These are phyloP conservation scores for Malassezia dermatis DNA, from an alignment of 1,284 basidiomycete genomes.

Conservation along the genomic window DNA sequence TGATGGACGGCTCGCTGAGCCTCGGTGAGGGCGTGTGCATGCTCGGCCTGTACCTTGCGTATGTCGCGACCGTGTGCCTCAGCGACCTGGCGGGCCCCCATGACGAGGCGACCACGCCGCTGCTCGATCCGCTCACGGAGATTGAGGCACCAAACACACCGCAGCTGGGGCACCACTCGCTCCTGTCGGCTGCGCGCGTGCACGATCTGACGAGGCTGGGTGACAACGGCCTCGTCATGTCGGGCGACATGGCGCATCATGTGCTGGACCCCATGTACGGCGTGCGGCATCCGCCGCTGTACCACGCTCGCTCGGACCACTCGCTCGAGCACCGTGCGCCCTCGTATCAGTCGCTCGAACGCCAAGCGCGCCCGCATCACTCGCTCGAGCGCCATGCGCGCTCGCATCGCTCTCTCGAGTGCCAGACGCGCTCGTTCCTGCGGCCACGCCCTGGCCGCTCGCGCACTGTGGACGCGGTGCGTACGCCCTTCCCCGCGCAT, in stretches of 20 bases:
- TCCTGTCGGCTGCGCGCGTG: not conserved
- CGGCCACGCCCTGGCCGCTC: not conserved
- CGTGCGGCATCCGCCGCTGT: not conserved
- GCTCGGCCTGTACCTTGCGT: conserved; percentile 65
- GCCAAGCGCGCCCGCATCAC: not conserved
- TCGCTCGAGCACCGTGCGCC: not conserved
- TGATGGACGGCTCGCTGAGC: conserved; percentile 66
- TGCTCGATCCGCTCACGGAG: not conserved
- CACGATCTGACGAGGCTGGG: not conserved
- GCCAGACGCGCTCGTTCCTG: not conserved
- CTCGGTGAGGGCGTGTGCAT: conserved; percentile 65
- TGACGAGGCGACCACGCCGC: not conserved
- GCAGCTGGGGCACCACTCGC: conserved; percentile 1
- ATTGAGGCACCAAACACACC: not conserved
- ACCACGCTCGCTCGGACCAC: not conserved
- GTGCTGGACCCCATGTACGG: not conserved
- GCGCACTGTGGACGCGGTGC: not conserved
- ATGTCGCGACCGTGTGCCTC: conserved; percentile 1
- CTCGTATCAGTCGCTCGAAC: not conserved
- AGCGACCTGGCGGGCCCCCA: conserved; percentile 51
- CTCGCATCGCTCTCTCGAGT: not conserved
- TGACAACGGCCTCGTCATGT: not conserved
- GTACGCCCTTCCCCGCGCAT: not conserved
- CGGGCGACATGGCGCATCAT: not conserved
- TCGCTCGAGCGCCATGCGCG: not conserved